Percentiles rank a stretch among this genome's conserved stretches.
phyloP scores from a whole-genome alignment of 768 basidiomycete genomes.

The Multifurca ochricompacta region DNA sequence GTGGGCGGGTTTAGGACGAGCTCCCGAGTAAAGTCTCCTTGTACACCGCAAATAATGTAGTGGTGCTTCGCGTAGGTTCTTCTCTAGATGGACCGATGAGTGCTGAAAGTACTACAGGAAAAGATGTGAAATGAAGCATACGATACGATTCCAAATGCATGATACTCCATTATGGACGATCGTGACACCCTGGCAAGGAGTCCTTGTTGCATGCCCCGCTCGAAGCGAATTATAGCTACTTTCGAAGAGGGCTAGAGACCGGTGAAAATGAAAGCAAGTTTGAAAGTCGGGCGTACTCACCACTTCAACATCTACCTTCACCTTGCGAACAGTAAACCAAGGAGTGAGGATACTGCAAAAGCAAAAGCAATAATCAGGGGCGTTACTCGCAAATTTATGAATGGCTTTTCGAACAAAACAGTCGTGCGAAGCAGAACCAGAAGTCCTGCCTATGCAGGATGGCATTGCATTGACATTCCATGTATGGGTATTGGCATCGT shows the following conservation, averaged over 20 bases:
- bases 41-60: conserved; percentile 76
- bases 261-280: background rate
- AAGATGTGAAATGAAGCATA: conserved; percentile 28
- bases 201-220: conserved; percentile 81
- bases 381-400: background rate
- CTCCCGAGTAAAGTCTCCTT: conserved; percentile 71
- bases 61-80: conserved; percentile 68
- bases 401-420: conserved; percentile 44
- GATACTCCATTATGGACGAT: conserved; percentile 70
- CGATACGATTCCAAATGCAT: conserved; percentile 76
- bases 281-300: conserved; percentile 33
- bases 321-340: conserved; percentile 70
- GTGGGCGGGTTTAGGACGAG: conserved; percentile 64
- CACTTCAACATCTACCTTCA: conserved; percentile 65
- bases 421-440: conserved; percentile 73
- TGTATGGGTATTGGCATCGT: conserved; percentile 42
- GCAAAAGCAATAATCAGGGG: background rate
- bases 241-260: conserved; percentile 60
- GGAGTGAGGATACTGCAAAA: conserved; percentile 54
- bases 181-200: conserved; percentile 68
- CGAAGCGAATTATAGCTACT: conserved; percentile 70
- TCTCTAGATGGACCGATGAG: conserved; percentile 37
- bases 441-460: conserved; percentile 65
- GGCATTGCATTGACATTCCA: conserved; percentile 51
- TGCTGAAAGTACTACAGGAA: conserved; percentile 14